A percentile compares a stretch with the other conserved stretches of the same genome.
Conservation (phyloP, 1,284 basidiomycete species). For the Fomitopsis betulina region DNA sequence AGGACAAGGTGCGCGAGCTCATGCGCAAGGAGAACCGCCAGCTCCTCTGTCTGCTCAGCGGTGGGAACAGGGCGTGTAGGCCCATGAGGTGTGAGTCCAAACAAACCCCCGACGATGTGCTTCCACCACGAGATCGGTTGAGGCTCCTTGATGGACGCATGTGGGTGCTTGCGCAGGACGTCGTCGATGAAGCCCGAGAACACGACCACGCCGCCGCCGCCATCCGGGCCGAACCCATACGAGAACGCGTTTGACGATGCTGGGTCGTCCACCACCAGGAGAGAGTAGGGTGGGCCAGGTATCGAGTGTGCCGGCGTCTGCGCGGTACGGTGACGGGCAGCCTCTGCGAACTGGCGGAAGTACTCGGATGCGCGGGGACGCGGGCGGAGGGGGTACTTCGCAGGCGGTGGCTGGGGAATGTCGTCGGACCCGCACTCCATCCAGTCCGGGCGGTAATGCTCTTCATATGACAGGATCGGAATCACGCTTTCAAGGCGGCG, state of each 20-base stretch:
- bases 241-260: slow-evolving; percentile 83
- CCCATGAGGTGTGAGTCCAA: slow-evolving; percentile 26
- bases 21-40: slow-evolving; percentile 84
- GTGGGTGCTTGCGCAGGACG: slow-evolving; percentile 49
- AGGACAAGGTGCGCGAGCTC: slow-evolving; percentile 85
- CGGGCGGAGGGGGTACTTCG: slow-evolving; percentile 64
- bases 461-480: slow-evolving; percentile 58
- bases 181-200: slow-evolving; percentile 87
- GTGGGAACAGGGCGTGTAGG: slow-evolving; percentile 55
- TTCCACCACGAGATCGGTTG: slow-evolving; percentile 42
- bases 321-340: slow-evolving; percentile 38
- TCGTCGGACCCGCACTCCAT: slow-evolving; percentile 44
- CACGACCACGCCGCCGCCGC: slow-evolving; percentile 85
- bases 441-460: slow-evolving; percentile 52
- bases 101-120: slow-evolving; percentile 43
- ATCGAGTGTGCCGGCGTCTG: slow-evolving; percentile 47
- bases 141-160: slow-evolving; percentile 16
- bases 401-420: slow-evolving; percentile 66
- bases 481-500: slow-evolving; percentile 69
- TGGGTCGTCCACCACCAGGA: slow-evolving; percentile 80
- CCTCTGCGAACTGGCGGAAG: slow-evolving; percentile 51
- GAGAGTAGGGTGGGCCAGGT: slow-evolving; percentile 80
- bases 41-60: slow-evolving; percentile 73
- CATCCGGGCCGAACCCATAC: slow-evolving; percentile 87
- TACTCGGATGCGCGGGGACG: slow-evolving; percentile 67